Evolutionary conservation across 108 stramenopile species (phyloP), one percentile per base, ranked within the genome.

Genomic region (Mayamaea pseudoterrestris): DNA sequence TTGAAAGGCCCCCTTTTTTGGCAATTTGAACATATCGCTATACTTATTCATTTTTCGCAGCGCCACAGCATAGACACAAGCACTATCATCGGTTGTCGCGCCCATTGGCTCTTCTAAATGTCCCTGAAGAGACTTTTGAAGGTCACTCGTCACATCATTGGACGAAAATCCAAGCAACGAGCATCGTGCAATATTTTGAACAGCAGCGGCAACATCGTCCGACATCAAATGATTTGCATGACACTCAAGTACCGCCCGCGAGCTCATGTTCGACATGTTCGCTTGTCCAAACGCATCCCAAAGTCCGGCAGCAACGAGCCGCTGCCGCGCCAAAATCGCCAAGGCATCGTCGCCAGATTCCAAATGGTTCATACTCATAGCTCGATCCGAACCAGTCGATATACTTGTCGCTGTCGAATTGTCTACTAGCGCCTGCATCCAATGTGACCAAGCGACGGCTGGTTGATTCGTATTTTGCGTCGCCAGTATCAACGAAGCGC

Each of bases 271-370:
- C 17, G 74, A 63, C 53, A 71, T 43, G 11, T 51, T 58, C 1
- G 65, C 35, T 44, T 65, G 55, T 1, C 78, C 78, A 12, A 69
- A 66, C 21, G 68, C 55, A 50, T 83, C 75, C 81, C 81, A 83
- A 14, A 83, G 44, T 27, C 73, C 74, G 0, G 86, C 76, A 24
- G 63, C 61, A 3, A 78, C 61, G 21, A 78, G 28, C 24, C 43
- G 46, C 41, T 73, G 75, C 8, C 53, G 40, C 5, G 65, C 62
- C 18, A 79, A 55, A 45, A 63, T 64, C 11, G 48, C 45, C 41
- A 66, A 49, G 16, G 69, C 69, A 22, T 81, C 74, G 7, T 50
- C 21, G 9, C 13, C 18, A 43, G 30, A 35, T 27, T 58, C 23
- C 24, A 47, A 50, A 61, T 58, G 48, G 21, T 63, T 57, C 39